Conservation (phyloP, 805 yeast genomes). For the Candida ponderosae region DNA sequence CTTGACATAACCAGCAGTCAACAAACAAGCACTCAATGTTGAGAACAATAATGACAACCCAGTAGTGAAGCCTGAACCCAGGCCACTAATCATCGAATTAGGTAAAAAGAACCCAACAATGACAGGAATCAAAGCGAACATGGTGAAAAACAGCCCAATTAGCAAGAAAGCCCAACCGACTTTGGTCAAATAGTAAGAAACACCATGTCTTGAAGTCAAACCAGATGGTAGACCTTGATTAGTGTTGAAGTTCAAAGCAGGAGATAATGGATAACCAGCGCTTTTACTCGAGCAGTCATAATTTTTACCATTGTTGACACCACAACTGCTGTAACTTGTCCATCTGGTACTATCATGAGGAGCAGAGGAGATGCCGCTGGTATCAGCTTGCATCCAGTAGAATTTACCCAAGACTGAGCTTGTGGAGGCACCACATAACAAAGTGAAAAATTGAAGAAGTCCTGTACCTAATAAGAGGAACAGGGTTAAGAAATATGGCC, state of each 20-base stretch:
- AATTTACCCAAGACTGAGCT: conserved; percentile 51
- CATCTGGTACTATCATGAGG: conserved; percentile 50
- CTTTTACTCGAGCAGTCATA: conserved; percentile 40
- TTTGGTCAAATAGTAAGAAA: conserved; percentile 60
- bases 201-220: conserved; percentile 39
- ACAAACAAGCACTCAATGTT: conserved; percentile 35
- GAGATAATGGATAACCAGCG: conserved; percentile 85
- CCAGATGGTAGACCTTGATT: conserved; percentile 42
- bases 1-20: conserved; percentile 48
- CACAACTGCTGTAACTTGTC: conserved; percentile 71
- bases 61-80: conserved; percentile 15
- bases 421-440: conserved; percentile 57
- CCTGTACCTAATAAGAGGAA: conserved; percentile 37
- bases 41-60: conserved; percentile 35
- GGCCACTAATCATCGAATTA: conserved; percentile 7
- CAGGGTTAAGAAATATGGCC: conserved; percentile 21
- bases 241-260: conserved; percentile 62
- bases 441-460: conserved; percentile 49
- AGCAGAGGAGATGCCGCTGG: conserved; percentile 35
- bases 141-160: conserved; percentile 47
- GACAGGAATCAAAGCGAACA: conserved; percentile 36
- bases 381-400: conserved; percentile 78
- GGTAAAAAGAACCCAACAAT: conserved; percentile 16
- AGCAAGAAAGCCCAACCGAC: conserved; percentile 59
- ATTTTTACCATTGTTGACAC: conserved; percentile 35